Evolutionary conservation across 2,329 filamentous ascomycete species (phyloP).

Genomic region (Sordariomycetes sp.): DNA sequence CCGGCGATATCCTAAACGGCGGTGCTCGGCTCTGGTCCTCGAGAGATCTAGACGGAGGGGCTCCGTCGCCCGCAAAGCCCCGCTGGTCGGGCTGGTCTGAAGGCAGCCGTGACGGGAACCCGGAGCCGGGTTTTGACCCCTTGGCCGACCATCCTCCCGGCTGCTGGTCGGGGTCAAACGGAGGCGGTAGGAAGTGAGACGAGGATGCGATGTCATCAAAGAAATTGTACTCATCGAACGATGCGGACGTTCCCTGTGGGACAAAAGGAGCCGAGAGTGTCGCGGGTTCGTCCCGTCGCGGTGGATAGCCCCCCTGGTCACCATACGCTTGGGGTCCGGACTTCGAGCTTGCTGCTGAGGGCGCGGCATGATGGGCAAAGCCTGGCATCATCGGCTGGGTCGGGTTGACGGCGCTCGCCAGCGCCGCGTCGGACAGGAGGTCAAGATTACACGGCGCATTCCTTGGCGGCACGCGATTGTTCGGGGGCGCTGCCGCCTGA

Average conservation of each 20-base stretch:
- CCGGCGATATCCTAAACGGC: slow-evolving; percentile 38
- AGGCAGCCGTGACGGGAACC: slow-evolving; percentile 43
- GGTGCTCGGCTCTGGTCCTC: slow-evolving; percentile 21
- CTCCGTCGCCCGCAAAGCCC: slow-evolving; percentile 15
- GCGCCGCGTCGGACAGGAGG: slow-evolving; percentile 47
- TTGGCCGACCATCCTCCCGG: slow-evolving; percentile 36
- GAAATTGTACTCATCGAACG: slow-evolving; percentile 50
- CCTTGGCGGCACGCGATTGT: slow-evolving; percentile 33
- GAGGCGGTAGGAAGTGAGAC: slow-evolving; percentile 43
- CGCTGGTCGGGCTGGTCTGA: slow-evolving; percentile 43
- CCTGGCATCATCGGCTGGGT: slow-evolving; percentile 39
- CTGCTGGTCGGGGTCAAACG: slow-evolving; percentile 42
- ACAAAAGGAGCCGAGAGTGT: slow-evolving; percentile 14
- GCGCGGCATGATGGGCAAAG: slow-evolving; percentile 21
- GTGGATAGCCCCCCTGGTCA: slow-evolving; percentile 29
- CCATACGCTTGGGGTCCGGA: slow-evolving; percentile 36
- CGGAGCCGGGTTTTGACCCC: slow-evolving; percentile 36
- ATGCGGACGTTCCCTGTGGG: slow-evolving; percentile 23
- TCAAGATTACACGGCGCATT: slow-evolving; percentile 44
- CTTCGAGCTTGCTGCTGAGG: slow-evolving; percentile 19
- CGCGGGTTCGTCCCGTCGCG: slow-evolving; percentile 5
- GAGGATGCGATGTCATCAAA: slow-evolving; percentile 45
- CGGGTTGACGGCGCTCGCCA: slow-evolving; percentile 42
- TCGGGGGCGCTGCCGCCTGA: slow-evolving; percentile 19
- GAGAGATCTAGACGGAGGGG: slow-evolving; percentile 9